Evolutionary conservation across 2,329 filamentous ascomycete genomes (phyloP), one percentile per base, ranked within the genome.

Genomic region (Leptographium radiaticola): DNA sequence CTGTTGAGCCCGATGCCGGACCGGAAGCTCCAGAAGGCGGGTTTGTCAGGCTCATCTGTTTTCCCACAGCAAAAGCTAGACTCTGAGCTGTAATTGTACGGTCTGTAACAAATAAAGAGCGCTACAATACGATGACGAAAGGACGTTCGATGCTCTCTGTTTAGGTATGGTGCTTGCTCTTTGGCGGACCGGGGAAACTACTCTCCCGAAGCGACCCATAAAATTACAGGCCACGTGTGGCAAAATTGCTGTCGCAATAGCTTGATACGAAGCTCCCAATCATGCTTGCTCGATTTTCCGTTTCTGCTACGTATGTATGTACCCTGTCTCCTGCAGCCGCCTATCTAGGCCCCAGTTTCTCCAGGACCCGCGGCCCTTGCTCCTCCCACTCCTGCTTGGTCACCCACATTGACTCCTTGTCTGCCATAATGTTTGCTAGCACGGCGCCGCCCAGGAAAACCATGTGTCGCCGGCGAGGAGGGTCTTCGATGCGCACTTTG

Each of bases 371-470:
- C 40, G 86, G 67, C 42, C 93, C 93, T 68, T 96, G 86, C 72
- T 98, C 93, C 65, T 93, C 80, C 93, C 93, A 98, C 71, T 98
- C 93, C 65, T 87, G 79, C 77, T 95, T 95, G 62, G 86, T 87
- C 65, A 98, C 90, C 93, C 93, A 98, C 93, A 97, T 97, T 68
- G 85, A 87, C 69, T 96, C 89, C 74, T 96, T 97, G 72, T 97
- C 90, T 47, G 93, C 90, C 86, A 98, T 97, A 70, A 98, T 94
- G 68, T 97, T 97, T 62, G 93, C 93, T 64, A 98, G 75, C 58
- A 98, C 93, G 31, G 93, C 93, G 62, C 93, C 93, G 55, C 93
- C 93, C 54, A 98, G 73, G 78, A 98, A 97, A 4, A 98, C 93
- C 90, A 98, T 97, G 75, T 98, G 93, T 70, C 91, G 80, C 73